A percentile compares a stretch with the other conserved stretches of the same genome.
Evolutionary conservation across 2,329 filamentous ascomycete genomes (phyloP).

Genomic region (Fusarium penzigii): DNA sequence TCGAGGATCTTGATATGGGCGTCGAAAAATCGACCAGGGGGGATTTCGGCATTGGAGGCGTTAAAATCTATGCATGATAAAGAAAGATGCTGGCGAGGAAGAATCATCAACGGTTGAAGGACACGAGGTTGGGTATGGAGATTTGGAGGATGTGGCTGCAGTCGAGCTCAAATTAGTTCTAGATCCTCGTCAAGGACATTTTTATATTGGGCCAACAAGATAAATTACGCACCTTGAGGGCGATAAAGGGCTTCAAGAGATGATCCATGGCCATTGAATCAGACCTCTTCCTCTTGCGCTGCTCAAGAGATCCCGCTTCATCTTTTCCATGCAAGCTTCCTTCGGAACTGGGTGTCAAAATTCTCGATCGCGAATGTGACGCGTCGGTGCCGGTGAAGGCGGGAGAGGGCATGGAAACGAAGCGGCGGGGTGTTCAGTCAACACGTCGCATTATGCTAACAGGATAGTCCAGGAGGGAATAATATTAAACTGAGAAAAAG

Average conservation of each 20-base stretch:
- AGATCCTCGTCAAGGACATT: background rate
- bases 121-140: constrained; percentile 54
- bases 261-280: constrained; percentile 48
- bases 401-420: constrained; percentile 37
- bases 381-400: constrained; percentile 43
- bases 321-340: constrained; percentile 39
- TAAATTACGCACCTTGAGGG: constrained; percentile 48
- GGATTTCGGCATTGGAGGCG: constrained; percentile 50
- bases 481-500: constrained; percentile 7
- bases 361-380: constrained; percentile 49
- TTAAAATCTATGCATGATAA: constrained; percentile 63
- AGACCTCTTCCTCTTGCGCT: constrained; percentile 39
- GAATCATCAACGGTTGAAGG: constrained; percentile 61
- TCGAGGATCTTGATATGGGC: constrained; percentile 65
- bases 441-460: constrained; percentile 13
- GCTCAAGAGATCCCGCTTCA: constrained; percentile 30
- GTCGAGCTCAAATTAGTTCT: constrained; percentile 5
- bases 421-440: constrained; percentile 17
- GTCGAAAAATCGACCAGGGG: constrained; percentile 58
- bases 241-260: constrained; percentile 52
- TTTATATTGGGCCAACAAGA: background rate
- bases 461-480: constrained; percentile 1
- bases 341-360: constrained; percentile 44
- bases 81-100: constrained; percentile 60
- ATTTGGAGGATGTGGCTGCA: constrained; percentile 57